Percentiles rank a stretch among this genome's conserved stretches.
Evolutionary conservation across 805 yeast species (phyloP).

Genomic region (Jamesozyma rosinii): DNA sequence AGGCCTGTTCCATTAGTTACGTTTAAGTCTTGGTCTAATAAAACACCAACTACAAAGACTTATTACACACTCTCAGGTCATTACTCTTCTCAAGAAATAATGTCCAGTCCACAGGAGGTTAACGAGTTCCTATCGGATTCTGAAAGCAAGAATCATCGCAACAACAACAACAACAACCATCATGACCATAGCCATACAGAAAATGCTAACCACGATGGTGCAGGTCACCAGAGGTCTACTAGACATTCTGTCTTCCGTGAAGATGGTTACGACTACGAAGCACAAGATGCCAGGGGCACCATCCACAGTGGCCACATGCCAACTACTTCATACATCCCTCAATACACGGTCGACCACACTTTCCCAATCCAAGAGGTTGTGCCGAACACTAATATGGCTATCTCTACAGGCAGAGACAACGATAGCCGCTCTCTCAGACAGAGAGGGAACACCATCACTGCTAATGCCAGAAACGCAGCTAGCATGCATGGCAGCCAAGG

Average conservation of each 20-base stretch:
- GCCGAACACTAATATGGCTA: slow-evolving; percentile 24
- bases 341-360: slow-evolving; percentile 13
- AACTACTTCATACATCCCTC: slow-evolving; percentile 22
- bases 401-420: slow-evolving; percentile 12
- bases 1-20: too few species aligned
- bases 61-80: too few species aligned
- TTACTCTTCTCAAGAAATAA: background rate
- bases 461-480: slow-evolving; percentile 14
- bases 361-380: slow-evolving; percentile 28
- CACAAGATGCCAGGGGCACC: slow-evolving; percentile 11
- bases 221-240: background rate
- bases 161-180: background rate
- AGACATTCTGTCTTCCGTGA: background rate
- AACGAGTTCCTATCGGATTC: background rate
- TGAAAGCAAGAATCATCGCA: background rate
- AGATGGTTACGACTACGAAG: slow-evolving; percentile 14
- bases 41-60: too few species aligned
- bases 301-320: slow-evolving; percentile 3
- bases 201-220: background rate
- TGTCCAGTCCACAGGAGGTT: background rate
- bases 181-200: background rate
- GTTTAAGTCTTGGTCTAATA: too few species aligned
- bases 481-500: background rate
- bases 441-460: slow-evolving; percentile 13
- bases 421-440: slow-evolving; percentile 9